Evolutionary conservation across 352 stramenopile genomes (phyloP).

Genomic region (Plasmopara viticola): DNA sequence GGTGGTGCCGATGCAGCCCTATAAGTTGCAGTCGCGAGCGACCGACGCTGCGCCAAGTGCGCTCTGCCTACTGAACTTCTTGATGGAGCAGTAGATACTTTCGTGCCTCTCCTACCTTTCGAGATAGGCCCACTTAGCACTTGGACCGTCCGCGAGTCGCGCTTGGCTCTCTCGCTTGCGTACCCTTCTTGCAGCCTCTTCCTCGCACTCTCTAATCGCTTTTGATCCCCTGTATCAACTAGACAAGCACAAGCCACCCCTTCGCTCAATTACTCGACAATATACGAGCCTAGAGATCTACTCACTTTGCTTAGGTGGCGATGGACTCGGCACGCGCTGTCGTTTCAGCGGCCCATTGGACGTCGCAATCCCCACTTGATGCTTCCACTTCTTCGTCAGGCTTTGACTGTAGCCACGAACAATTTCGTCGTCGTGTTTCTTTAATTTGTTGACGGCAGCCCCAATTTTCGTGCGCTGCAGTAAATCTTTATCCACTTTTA

Average conservation of each 20-base stretch:
- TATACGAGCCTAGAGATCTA: not conserved
- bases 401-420: constrained; percentile 72
- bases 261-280: constrained; percentile 1
- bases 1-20: constrained; percentile 24
- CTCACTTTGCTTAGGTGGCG: constrained; percentile 26
- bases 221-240: constrained; percentile 26
- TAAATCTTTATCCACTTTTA: constrained; percentile 70
- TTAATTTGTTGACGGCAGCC: constrained; percentile 76
- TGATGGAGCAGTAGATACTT: constrained; percentile 55
- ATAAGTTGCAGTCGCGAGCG: constrained; percentile 13
- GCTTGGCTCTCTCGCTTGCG: constrained; percentile 59
- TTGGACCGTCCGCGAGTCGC: constrained; percentile 65
- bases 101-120: constrained; percentile 49
- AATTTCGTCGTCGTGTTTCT: constrained; percentile 79
- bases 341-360: constrained; percentile 9
- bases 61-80: constrained; percentile 42
- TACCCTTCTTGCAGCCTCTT: constrained; percentile 76
- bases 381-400: constrained; percentile 83
- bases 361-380: constrained; percentile 45
- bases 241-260: constrained; percentile 2
- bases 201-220: constrained; percentile 58
- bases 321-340: constrained; percentile 19
- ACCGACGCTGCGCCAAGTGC: constrained; percentile 32
- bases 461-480: constrained; percentile 75
- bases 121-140: constrained; percentile 55